Evolutionary conservation across 202 grass and related monocot species (phyloP), one percentile per base, ranked within the genome.

Genomic region (Musa balbisiana): DNA sequence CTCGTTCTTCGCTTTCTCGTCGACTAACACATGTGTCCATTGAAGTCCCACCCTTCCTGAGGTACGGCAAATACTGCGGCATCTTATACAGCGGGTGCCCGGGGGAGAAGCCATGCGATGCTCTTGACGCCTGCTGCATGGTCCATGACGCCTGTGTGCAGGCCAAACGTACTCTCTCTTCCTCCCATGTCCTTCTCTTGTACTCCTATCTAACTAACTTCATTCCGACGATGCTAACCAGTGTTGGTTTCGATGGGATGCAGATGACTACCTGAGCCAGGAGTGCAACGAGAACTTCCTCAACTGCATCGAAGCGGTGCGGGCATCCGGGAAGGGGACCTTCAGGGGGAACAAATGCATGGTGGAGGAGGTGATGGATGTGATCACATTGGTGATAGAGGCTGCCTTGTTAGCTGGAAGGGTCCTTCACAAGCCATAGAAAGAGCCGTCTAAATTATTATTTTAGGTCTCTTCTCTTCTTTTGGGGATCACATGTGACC

Each of bases 41-140:
- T 51, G 19, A 80, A 96, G 94, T 82, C n/a, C 62, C 95, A n/a
- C 95, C 85, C 21, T 80, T 95, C 75, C 71, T 99, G 73, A 82
- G 91, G 23, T 99, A 99, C 72, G 95, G 95, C 72, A 99, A 99
- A 84, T 99, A 99, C 83, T 99, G 95, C 74, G 95, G 95, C 64
- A 83, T 99, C 72, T 73, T 99, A 43, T 99, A 99, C 87, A 99
- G 89, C 81, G 95, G 95, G 20, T 99, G 95, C 83, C 95, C 95
- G 59, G 95, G 91, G 26, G 88, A 99, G 91, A 82, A 53, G 55
- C 95, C 95, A 8, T 99, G 95, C 78, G 95, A 99, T 78, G 81
- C 85, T 11, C 91, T 99, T 9, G 95, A 95, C 82, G 89, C 91
- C 81, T 99, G 95, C 81, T 99, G 95, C 91, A 99, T 99, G 95